A percentile compares a stretch with the other conserved stretches of the same genome.
These are phyloP conservation scores for Inonotus hispidus DNA, from an alignment of 1,284 basidiomycete genomes.

Conservation along the genomic window DNA sequence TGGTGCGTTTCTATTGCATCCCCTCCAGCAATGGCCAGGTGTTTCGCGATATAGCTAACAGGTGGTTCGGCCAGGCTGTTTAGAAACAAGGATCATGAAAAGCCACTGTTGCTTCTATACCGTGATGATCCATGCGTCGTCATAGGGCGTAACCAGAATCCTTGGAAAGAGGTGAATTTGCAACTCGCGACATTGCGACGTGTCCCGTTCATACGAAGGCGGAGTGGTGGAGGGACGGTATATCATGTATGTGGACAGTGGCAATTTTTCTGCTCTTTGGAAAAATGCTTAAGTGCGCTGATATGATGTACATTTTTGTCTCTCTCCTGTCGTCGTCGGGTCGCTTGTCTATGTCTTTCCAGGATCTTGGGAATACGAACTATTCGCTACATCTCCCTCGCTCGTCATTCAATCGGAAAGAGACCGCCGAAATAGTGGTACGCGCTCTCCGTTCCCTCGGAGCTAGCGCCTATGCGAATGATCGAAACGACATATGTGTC, in stretches of 20 bases:
- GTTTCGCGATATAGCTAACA: constrained; percentile 1
- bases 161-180: constrained; percentile 95
- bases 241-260: constrained; percentile 71
- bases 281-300: not conserved
- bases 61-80: constrained; percentile 65
- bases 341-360: constrained; percentile 8
- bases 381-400: constrained; percentile 92
- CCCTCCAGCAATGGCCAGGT: constrained; percentile 11
- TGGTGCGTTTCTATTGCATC: constrained; percentile 60
- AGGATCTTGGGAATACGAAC: constrained; percentile 98
- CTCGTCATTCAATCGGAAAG: constrained; percentile 72
- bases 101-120: constrained; percentile 84
- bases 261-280: not conserved
- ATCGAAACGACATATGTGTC: constrained; percentile 87
- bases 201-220: constrained; percentile 79
- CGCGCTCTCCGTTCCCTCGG: constrained; percentile 74
- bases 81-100: constrained; percentile 58
- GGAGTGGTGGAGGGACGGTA: constrained; percentile 96
- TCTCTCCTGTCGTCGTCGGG: not conserved
- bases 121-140: constrained; percentile 89
- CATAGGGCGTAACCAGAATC: constrained; percentile 96
- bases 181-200: constrained; percentile 41
- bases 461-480: constrained; percentile 77
- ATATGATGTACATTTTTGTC: too few species aligned
- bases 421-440: constrained; percentile 76